phyloP scores from a whole-genome alignment of 2,329 filamentous ascomycete genomes.

The Spiromastix sp. region DNA sequence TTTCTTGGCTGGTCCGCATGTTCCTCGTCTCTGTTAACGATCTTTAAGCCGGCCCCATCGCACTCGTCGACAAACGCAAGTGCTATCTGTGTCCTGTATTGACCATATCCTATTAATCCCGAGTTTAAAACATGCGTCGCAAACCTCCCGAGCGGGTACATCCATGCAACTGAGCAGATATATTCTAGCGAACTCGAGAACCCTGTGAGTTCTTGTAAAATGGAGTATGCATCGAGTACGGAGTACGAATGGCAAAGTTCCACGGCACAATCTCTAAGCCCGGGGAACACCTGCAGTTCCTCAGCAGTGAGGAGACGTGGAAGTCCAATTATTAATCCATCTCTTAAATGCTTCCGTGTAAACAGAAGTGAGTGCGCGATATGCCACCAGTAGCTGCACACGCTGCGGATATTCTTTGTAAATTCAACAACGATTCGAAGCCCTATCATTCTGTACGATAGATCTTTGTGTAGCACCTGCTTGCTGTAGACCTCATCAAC shows the following conservation, averaged over 20 bases:
- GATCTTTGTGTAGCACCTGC: background rate
- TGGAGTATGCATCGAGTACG: background rate
- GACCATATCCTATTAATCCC: constrained; percentile 1
- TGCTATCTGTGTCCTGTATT: background rate
- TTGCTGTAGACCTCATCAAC: background rate
- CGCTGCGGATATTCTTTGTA: background rate
- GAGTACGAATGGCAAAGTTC: background rate
- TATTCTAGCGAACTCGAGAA: background rate
- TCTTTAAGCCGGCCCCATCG: background rate
- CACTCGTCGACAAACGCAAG: background rate
- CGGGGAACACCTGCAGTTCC: background rate
- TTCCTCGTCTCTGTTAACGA: background rate
- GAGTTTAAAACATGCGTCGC: background rate
- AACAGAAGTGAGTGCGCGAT: background rate
- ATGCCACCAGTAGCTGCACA: background rate
- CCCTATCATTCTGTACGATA: background rate
- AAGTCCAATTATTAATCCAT: background rate
- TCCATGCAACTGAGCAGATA: background rate
- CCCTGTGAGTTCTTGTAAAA: background rate
- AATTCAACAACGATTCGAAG: background rate
- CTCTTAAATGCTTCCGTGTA: background rate
- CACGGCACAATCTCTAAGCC: background rate
- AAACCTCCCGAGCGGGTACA: background rate
- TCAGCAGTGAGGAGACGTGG: background rate
- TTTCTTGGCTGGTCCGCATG: background rate